Base-by-base conservation (phyloP, 2,329 filamentous ascomycete species). In the Aspergillus versicolor region DNA sequence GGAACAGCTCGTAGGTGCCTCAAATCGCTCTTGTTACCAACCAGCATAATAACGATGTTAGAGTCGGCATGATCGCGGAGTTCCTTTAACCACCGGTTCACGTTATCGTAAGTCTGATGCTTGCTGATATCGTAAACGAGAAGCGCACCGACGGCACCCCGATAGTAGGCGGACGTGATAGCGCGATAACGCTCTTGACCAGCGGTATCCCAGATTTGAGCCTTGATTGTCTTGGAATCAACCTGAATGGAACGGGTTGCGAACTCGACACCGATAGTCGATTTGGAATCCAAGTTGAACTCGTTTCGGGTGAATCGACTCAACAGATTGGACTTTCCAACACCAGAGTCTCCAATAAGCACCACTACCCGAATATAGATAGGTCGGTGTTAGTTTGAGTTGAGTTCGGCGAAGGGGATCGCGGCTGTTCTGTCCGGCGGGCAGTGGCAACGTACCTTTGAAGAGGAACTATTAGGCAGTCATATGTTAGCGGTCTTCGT, bases 21-120 rank as follows among this genome's bases (percentile, higher is more conserved):
- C 88, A 97, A 89, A 96, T 99, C 94, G 78, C 92, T 97, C 89
- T 99, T 99, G 87, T 99, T 99, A 77, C 94, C 94, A 56, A 97
- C 94, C 71, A 99, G 83, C 94, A 99, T 99, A 76, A 99, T 99
- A 70, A 99, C 92, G 71, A 97, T 97, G 81, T 97, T 97, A 70
- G 92, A 92, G 76, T 99, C 94, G 68, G 94, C 94, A 78, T 99
- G 92, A 74, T 97, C 94, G 70, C 94, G 88, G 73, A 99, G 84
- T 83, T 99, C 94, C 82, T 97, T 99, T 82, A 99, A 81, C 94
- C 94, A 99, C 80, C 95, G 86, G 66, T 92, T 97, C 71, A 99
- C 94, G 76, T 97, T 97, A 81, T 97, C 93, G 78, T 97, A 97
- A 65, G 94, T 97, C 81, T 96, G 92, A 79, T 97, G 92, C 85